Conservation (phyloP, 2,329 filamentous ascomycete species). For the Reticulascus tulasneorum region DNA sequence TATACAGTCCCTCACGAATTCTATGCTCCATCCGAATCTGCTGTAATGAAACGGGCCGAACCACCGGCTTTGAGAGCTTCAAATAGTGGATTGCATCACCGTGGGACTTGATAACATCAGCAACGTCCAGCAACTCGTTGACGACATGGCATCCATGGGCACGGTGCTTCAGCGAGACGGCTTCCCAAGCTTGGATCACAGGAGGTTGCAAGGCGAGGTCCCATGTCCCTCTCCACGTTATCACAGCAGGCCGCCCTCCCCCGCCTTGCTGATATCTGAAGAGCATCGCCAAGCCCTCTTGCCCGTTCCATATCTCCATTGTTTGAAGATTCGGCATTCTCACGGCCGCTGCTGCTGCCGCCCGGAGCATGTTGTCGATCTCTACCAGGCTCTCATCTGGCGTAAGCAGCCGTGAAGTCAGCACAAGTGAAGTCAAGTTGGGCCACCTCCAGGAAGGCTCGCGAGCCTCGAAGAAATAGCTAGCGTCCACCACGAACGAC, state of each 20-base stretch:
- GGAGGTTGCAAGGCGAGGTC: slow-evolving; percentile 19
- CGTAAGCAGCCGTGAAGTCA: slow-evolving; percentile 25
- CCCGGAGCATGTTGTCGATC: slow-evolving; percentile 20
- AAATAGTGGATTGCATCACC: slow-evolving; percentile 26
- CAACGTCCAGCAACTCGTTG: slow-evolving; percentile 18
- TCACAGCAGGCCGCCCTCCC: slow-evolving; percentile 13
- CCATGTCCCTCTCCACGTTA: slow-evolving; percentile 25
- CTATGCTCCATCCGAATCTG: slow-evolving; percentile 26
- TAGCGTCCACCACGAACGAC: slow-evolving; percentile 22
- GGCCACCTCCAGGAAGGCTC: slow-evolving; percentile 23
- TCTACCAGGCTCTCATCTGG: slow-evolving; percentile 13
- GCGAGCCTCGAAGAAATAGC: slow-evolving; percentile 23
- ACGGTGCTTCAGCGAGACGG: slow-evolving; percentile 18
- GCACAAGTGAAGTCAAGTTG: slow-evolving; percentile 24
- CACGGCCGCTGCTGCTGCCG: slow-evolving; percentile 20
- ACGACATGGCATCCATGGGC: slow-evolving; percentile 15
- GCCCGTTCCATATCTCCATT: slow-evolving; percentile 31
- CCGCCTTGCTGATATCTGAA: slow-evolving; percentile 22
- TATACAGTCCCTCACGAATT: slow-evolving; percentile 17
- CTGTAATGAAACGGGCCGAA: slow-evolving; percentile 28
- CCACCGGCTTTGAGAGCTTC: slow-evolving; percentile 21
- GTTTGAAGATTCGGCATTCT: slow-evolving; percentile 27
- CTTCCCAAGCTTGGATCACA: slow-evolving; percentile 23
- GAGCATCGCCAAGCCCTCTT: slow-evolving; percentile 24
- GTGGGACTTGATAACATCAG: slow-evolving; percentile 23